Evolutionary conservation across 202 grass and related monocot species (phyloP).

Genomic region (Schoenoplectus tabernaemontani): DNA sequence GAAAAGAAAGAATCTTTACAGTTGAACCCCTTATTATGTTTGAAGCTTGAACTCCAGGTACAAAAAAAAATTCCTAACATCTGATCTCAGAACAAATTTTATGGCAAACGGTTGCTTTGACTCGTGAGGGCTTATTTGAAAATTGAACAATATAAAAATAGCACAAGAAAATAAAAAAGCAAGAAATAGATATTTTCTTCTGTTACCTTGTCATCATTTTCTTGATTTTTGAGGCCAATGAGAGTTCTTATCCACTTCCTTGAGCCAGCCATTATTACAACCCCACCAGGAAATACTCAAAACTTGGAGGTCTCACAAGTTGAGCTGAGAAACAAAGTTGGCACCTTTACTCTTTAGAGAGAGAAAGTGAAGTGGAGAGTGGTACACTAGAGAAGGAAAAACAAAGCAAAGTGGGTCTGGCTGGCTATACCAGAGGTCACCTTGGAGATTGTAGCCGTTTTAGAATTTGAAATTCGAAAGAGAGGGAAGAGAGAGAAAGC

Average conservation of each 20-base stretch:
- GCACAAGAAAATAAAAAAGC: background rate
- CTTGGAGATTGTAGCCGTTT: constrained; percentile 33
- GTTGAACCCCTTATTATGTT: background rate
- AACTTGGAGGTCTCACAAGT: background rate
- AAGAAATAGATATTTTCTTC: background rate
- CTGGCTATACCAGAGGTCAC: constrained; percentile 13
- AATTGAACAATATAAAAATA: background rate
- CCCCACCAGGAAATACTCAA: constrained; percentile 19
- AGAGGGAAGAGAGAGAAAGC: constrained; percentile 23
- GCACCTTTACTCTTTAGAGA: constrained; percentile 3
- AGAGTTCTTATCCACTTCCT: constrained; percentile 89
- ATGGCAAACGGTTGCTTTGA: background rate
- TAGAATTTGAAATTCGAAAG: constrained; percentile 84
- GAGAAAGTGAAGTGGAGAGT: background rate
- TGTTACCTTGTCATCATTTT: constrained; percentile 52
- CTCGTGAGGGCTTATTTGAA: background rate
- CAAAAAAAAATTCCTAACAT: background rate
- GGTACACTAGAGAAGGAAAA: background rate
- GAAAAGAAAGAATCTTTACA: background rate
- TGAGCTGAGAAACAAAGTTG: background rate
- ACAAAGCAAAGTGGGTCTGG: constrained; percentile 25
- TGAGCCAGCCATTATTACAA: constrained; percentile 43
- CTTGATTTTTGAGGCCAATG: constrained; percentile 82
- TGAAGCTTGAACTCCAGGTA: background rate
- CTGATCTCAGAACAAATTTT: background rate